Conservation (phyloP, 495 filamentous ascomycete genomes). For the Daldinia bambusicola region DNA sequence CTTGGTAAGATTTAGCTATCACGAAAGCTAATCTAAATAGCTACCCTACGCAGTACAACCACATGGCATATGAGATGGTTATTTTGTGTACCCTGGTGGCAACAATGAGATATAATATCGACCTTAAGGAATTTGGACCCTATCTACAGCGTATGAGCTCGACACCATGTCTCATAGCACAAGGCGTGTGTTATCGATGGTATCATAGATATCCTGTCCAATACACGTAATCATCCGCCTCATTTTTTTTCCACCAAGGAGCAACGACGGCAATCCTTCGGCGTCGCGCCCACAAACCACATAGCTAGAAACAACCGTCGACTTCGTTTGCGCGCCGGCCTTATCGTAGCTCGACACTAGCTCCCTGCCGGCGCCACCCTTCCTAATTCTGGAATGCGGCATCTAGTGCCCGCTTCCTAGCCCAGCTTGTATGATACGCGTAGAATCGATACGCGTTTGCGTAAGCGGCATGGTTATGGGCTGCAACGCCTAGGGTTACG, state of each 20-base stretch:
- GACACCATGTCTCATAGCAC: not conserved
- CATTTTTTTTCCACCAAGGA: not conserved
- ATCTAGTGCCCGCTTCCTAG: slow-evolving; percentile 20
- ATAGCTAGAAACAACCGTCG: slow-evolving; percentile 14
- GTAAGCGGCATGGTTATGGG: not conserved
- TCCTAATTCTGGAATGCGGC: slow-evolving; percentile 18
- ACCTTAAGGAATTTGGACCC: not conserved
- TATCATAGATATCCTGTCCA: slow-evolving; percentile 4
- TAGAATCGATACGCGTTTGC: not conserved
- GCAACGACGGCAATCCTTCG: not conserved
- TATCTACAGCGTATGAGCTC: not conserved
- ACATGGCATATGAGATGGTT: not conserved
- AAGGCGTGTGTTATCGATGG: not conserved
- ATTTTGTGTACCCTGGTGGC: not conserved
- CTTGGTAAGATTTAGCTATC: slow-evolving; percentile 12
- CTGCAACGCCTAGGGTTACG: not conserved
- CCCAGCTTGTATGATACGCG: slow-evolving; percentile 8
- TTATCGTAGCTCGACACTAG: slow-evolving; percentile 29
- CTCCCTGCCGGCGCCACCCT: slow-evolving; percentile 16
- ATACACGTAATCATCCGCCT: slow-evolving; percentile 1
- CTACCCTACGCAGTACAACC: slow-evolving; percentile 8
- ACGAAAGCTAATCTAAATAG: not conserved
- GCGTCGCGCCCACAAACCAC: not conserved
- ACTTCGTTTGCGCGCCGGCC: slow-evolving; percentile 14
- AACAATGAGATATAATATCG: not conserved